Evolutionary conservation across 768 basidiomycete species (phyloP), one percentile per base, ranked within the genome.

Genomic region (Dioszegia hungarica): DNA sequence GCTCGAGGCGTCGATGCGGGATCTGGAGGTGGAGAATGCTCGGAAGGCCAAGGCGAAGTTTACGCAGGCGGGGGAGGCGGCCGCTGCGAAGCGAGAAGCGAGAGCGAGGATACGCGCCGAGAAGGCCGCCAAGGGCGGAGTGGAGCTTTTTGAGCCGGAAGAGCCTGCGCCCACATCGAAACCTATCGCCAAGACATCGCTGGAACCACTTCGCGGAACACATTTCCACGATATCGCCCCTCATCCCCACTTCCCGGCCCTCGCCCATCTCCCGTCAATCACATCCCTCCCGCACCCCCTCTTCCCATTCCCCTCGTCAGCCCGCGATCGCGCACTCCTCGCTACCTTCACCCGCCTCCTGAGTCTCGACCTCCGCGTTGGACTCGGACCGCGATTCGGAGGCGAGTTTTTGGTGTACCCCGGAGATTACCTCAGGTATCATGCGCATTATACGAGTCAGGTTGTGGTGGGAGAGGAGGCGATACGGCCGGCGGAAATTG

Each of bases 381-480:
- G 71, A 14, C 59, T 73, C 5, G 71, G 71, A 47, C 71, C 71
- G 0, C 29, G 87, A 74, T 99, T 99, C 69, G 95, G 95, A 5
- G 93, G 92, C 1, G 92, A 98, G 67, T 97, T 90, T 75, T 78
- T 99, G 40, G 88, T 97, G 1, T 99, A 99, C 77, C 95, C 95
- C 49, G 94, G 94, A 87, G 71, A 99, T 73, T 91, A 93, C 9
- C 77, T 98, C 49, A 83, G 95, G 24, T 99, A 94, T 74, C 95
- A 99, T 71, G 95, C 94, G 2, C 95, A 99, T 75, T 98, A 97
- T 72, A 85, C 86, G 20, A 88, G 88, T 20, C 85, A 88, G 5
- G 88, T 95, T 12, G 75, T 90, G 28, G 82, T 87, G 12, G 83
- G 1, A 61, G 74, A 44, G 69, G 59, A 83, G 12, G 62, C 80